Base-by-base conservation (phyloP, 192 early-diverging fungal species). In the Diversispora epigaea region DNA sequence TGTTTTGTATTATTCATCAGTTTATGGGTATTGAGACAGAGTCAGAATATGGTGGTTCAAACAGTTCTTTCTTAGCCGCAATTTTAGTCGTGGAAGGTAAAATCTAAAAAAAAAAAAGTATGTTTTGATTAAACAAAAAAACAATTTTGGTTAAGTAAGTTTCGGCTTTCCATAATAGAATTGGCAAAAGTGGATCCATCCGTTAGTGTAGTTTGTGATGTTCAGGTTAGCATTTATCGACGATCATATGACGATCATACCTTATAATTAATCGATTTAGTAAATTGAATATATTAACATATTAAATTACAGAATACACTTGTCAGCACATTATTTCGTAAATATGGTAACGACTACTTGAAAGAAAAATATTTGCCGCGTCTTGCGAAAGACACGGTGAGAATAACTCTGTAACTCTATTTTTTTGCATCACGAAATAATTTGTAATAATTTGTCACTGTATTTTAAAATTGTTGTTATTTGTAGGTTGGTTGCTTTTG, bases 181-280 rank as follows among this genome's bases (percentile, higher is more conserved):
- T 88, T 97, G 50, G 93, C 97, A 82, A 96, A 95, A 84, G 85
- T 98, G 44, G 97, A 99, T 80, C 93, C 97, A 6, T 93, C 95
- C 25, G 84, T 99, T 74, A 88, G 87, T 77, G 95, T 95, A 15
- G 76, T 93, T 68, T 96, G 95, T 79, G 97, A 99, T 84, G 95
- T 98, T 60, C 92, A 89, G 80, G 87, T 89, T 78, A 11, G 76
- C 47, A 39, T 55, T 10, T 41, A 41, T 63, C 4, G 9, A 63
- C 39, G 22, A 40, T 43, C 32, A 41, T 41, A 14, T 43, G 25
- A 40, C 6, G 17, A n/a, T 49, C 7, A 49, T 49, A 14, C 7
- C 7, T 49, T 14, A 14, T 49, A 11, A 49, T 49, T 0, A 49
- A 57, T 57, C n/a, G 10, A 6, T n/a, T 14, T 57, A 19, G 55